phyloP scores from a whole-genome alignment of 495 filamentous ascomycete species.

The Thozetella sp. region DNA sequence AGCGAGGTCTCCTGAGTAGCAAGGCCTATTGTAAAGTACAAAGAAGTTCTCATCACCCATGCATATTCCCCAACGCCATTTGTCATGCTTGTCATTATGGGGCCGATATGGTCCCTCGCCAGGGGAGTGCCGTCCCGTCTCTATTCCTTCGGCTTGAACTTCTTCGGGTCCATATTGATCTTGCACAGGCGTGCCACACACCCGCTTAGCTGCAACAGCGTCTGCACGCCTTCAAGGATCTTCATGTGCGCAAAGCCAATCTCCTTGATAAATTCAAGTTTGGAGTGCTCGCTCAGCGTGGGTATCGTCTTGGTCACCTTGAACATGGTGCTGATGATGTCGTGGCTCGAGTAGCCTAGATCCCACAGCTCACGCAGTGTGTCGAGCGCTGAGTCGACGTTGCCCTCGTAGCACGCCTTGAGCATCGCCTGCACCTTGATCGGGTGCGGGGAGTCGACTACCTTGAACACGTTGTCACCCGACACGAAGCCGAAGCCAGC shows the following conservation, averaged over 20 bases:
- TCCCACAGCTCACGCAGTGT: constrained; percentile 90
- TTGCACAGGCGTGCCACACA: constrained; percentile 88
- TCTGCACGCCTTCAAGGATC: constrained; percentile 95
- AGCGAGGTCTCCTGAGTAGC: too few species aligned
- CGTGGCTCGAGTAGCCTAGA: constrained; percentile 91
- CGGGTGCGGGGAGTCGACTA: constrained; percentile 95
- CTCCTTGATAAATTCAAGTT: constrained; percentile 95
- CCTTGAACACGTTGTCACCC: constrained; percentile 97
- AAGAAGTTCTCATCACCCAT: too few species aligned
- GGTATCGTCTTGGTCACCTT: constrained; percentile 94
- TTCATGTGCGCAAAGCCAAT: constrained; percentile 99
- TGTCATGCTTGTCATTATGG: too few species aligned
- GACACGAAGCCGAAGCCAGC: constrained; percentile 98
- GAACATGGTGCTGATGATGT: constrained; percentile 99
- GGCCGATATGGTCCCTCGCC: too few species aligned
- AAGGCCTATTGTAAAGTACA: too few species aligned
- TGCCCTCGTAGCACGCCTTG: constrained; percentile 92
- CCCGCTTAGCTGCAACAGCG: constrained; percentile 87
- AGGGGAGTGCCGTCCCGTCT: background rate
- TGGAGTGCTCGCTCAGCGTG: constrained; percentile 86
- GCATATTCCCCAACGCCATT: too few species aligned
- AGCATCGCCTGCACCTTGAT: constrained; percentile 99
- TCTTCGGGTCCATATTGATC: constrained; percentile 91
- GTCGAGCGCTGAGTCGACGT: constrained; percentile 85
- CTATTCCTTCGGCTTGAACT: constrained; percentile 63